phyloP scores from a whole-genome alignment of 108 stramenopile species.

The Pelagomonas calceolata region DNA sequence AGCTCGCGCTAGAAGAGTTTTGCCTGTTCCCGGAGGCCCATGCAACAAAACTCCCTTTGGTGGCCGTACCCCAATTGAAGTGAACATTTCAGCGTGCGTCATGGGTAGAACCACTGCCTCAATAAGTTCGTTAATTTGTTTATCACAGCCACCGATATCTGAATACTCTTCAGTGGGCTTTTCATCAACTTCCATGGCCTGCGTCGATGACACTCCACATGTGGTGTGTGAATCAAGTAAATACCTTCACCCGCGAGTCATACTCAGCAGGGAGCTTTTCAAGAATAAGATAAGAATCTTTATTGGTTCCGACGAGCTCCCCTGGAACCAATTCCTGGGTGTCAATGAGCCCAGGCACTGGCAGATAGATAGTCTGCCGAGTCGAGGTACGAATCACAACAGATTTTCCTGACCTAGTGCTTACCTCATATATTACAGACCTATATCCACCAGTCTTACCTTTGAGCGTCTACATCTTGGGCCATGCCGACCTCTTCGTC shows the following conservation, averaged over 20 bases:
- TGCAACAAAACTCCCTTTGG: conserved; percentile 95
- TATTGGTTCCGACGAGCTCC: conserved; percentile 98
- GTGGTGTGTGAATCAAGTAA: conserved; percentile 91
- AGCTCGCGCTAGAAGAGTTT: conserved; percentile 93
- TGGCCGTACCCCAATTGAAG: conserved; percentile 92
- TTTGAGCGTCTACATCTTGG: conserved; percentile 43
- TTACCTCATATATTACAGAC: conserved; percentile 31
- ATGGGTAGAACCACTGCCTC: conserved; percentile 98
- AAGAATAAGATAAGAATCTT: conserved; percentile 96
- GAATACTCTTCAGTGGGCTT: conserved; percentile 93
- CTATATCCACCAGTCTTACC: conserved; percentile 6
- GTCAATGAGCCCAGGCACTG: conserved; percentile 95
- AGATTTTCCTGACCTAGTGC: conserved; percentile 40
- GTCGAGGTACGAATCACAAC: conserved; percentile 77
- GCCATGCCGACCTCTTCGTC: conserved; percentile 52
- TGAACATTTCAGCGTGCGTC: conserved; percentile 97
- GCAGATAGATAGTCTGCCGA: conserved; percentile 93
- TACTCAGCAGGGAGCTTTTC: conserved; percentile 99
- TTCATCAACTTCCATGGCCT: conserved; percentile 64
- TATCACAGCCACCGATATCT: conserved; percentile 93
- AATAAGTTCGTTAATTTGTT: conserved; percentile 98
- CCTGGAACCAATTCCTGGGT: conserved; percentile 83
- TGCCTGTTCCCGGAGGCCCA: conserved; percentile 97
- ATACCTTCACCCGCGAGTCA: conserved; percentile 90
- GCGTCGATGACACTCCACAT: neutral